Base-by-base conservation (phyloP, 2,329 filamentous ascomycete species). In the Diaporthe vaccinii region DNA sequence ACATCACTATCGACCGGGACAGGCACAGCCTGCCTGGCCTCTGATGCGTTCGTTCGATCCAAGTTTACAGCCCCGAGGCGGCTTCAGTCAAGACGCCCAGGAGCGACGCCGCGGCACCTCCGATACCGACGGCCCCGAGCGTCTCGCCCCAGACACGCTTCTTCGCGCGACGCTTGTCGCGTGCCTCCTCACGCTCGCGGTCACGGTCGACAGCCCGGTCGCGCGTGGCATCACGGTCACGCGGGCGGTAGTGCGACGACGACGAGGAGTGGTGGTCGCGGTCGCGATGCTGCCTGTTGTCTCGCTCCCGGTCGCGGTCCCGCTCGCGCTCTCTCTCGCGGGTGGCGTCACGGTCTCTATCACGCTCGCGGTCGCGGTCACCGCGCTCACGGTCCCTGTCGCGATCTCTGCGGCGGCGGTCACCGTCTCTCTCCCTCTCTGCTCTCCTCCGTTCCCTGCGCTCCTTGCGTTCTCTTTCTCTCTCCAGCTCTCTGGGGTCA, bases 21-120 rank as follows among this genome's bases (percentile, higher is more conserved):
- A 61, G 41, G 51, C 36, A 55, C 55, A 51, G 28, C 41, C 31
- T 36, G 31, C 9, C 58, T 20, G 31, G 5, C 14, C 14, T 20
- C 28, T 34, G 20, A 75, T 62, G n/a, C 61, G 31, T 9, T 44
- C 36, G 12, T 5, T 14, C 1, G 10, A 39, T n/a, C 20, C 2
- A n/a, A 6, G 10, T 14, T 65, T 44, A 84, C 59, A 80, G 77
- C 51, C 76, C 80, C 8, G 79, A 78, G 9, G 89, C 90, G 36
- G 90, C 90, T 80, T 92, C 90, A 5, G 88, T 87, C 44, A 92
- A 82, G 1, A 92, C 89, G 72, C 87, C 88, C 61, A 92, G 79
- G 76, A 92, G 81, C 72, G 89, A 91, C 3, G 88, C 90, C 0
- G 91, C 90, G 0, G 90, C 90, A 14, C 91, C 89, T 5, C 91